Conservation (phyloP, 176 grass and related monocot species). For the barley (Hordeum vulgare) region DNA sequence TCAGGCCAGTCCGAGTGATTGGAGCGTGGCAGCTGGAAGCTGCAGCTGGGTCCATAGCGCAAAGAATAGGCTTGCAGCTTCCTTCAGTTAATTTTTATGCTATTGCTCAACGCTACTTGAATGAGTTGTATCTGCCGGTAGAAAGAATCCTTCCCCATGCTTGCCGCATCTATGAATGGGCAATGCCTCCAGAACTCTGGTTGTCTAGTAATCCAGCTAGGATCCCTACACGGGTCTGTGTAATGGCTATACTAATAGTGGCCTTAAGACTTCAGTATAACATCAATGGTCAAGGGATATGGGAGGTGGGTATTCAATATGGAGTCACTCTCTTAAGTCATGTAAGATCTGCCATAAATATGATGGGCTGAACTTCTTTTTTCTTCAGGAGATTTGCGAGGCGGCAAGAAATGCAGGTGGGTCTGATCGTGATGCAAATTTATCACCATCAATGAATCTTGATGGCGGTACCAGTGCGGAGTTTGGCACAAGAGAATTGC, state of each 20-base stretch:
- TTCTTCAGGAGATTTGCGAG: slow-evolving; percentile 28
- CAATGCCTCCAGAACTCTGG: slow-evolving; percentile 65
- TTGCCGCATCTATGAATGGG: slow-evolving; percentile 62
- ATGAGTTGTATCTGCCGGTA: slow-evolving; percentile 44
- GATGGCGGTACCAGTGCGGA: slow-evolving; percentile 3
- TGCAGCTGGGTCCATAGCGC: slow-evolving; percentile 47
- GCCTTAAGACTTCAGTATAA: slow-evolving; percentile 56
- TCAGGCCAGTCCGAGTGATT: slow-evolving; percentile 57
- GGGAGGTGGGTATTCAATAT: slow-evolving; percentile 54
- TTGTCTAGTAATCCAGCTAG: slow-evolving; percentile 53
- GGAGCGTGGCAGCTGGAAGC: slow-evolving; percentile 75
- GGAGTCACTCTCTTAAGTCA: neutral
- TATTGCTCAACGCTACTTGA: slow-evolving; percentile 53
- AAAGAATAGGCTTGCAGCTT: slow-evolving; percentile 46
- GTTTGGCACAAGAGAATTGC: slow-evolving; percentile 44
- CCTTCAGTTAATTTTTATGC: slow-evolving; percentile 79
- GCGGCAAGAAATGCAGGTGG: neutral
- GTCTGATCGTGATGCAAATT: slow-evolving; percentile 3
- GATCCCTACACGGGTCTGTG: slow-evolving; percentile 63
- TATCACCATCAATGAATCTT: slow-evolving; percentile 3
- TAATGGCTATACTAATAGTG: slow-evolving; percentile 72
- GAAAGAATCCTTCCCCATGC: slow-evolving; percentile 60
- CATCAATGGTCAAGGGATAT: slow-evolving; percentile 68
- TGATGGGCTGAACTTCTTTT: neutral
- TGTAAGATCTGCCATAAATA: neutral